Evolutionary conservation across 2,329 filamentous ascomycete genomes (phyloP).

Genomic region (Drechslerella stenobrocha): DNA sequence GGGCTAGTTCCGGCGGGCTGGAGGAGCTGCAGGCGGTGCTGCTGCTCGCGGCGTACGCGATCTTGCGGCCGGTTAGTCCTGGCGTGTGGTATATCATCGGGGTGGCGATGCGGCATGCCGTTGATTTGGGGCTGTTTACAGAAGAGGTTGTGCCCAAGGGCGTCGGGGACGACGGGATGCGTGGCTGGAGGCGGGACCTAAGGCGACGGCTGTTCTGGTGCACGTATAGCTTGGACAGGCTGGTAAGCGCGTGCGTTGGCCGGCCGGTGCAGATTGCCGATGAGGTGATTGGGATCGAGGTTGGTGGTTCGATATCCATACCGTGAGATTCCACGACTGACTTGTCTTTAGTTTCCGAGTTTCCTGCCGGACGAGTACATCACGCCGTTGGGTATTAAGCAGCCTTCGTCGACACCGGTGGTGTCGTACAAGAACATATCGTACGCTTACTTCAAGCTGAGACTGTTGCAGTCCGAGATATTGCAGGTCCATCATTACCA

Average conservation of each 20-base stretch:
- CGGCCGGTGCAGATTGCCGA: constrained; percentile 94
- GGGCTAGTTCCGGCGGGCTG: constrained; percentile 77
- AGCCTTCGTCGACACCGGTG: constrained; percentile 61
- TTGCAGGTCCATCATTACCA: constrained; percentile 91
- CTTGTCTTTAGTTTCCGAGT: constrained; percentile 69
- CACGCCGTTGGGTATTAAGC: constrained; percentile 71
- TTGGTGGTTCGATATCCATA: too few species aligned
- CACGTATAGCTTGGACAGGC: constrained; percentile 90
- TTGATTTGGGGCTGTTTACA: constrained; percentile 89
- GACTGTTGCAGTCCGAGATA: constrained; percentile 90
- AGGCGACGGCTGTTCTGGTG: constrained; percentile 93
- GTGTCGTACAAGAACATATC: constrained; percentile 89
- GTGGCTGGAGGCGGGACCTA: constrained; percentile 83
- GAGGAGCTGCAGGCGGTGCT: constrained; percentile 94
- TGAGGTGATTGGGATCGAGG: constrained; percentile 88
- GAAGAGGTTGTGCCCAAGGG: constrained; percentile 67
- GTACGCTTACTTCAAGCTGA: constrained; percentile 86
- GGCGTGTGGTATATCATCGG: constrained; percentile 98
- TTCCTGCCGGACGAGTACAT: constrained; percentile 86
- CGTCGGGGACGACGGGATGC: constrained; percentile 65
- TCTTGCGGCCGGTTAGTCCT: constrained; percentile 86
- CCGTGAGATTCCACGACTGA: background rate
- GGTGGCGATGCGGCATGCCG: constrained; percentile 83
- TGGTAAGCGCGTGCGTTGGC: constrained; percentile 91
- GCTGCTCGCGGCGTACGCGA: constrained; percentile 83